Evolutionary conservation across 2,329 filamentous ascomycete species (phyloP), one percentile per base, ranked within the genome.

Genomic region (Bimuria novae-zelandiae): DNA sequence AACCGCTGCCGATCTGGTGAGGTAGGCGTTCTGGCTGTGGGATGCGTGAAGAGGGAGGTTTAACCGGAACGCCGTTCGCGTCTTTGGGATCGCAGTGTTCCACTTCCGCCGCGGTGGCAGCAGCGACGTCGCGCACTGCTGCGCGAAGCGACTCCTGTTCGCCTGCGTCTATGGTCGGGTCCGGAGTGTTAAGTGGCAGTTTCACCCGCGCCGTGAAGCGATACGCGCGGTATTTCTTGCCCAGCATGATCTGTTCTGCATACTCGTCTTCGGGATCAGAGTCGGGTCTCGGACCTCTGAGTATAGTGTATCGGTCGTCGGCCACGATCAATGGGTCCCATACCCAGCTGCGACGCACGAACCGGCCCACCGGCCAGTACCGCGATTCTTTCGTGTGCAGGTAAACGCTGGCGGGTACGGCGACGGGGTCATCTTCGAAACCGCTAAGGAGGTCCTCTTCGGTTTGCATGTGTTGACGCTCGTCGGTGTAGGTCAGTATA

Each of bases 381-480:
- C 25, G 35, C 8, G 19, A 12, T 17, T 46, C 23, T 14, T 29
- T 40, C n/a, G 7, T 35, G 30, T 52, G 50, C 3, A 8, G 5
- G n/a, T 32, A 48, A 12, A 32, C 17, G 1, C 21, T 23, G n/a
- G 17, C 7, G 3, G 23, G 27, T 12, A 30, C 16, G 2, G 14
- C 6, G 2, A 21, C 25, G 17, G 12, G 4, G 12, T 40, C 29
- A 14, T 5, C 14, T 5, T 22, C 30, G 14, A 46, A 46, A 3
- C 14, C 21, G 7, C 11, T 14, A n/a, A 7, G 4, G 14, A 59
- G 19, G 41, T 63, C 61, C 19, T 61, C 53, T 14, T 17, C 16
- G 1, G 57, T 63, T 36, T 65, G 60, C 16, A 66, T 40, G 25
- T 62, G 53, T 30, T 59, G 52, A 7, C 60, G 40, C 41, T 67